Base-by-base conservation (phyloP, 805 yeast species). In the Spencermartinsiella europaea region DNA sequence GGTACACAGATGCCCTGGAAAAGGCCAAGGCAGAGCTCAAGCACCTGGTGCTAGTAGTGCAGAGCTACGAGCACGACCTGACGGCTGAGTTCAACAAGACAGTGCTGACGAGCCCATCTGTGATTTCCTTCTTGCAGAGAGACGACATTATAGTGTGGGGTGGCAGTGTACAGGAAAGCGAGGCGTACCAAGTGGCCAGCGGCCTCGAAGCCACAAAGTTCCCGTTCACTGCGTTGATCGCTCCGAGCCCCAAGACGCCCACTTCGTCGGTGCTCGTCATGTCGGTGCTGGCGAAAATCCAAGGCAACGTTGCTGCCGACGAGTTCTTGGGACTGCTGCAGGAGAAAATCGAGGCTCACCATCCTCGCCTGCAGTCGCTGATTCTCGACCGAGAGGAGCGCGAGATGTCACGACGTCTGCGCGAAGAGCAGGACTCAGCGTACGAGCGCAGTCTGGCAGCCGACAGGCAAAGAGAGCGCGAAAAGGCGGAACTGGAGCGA, bases 141-240 rank as follows among this genome's bases (percentile, higher is more conserved):
- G 74, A 73, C 40, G 74, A 85, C 38, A 61, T 82, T 1, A 53
- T 86, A 2, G 65, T 86, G 1, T 91, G 98, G 98, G 95, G 90
- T 36, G 96, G 96, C 5, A 83, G 86, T 59, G 77, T 84, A 20
- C 74, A 76, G n/a, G 80, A 80, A 47, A 79, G 89, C 17, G 98
- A 91, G 63, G 86, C 91, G 1, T 81, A 78, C 59, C 95, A 87
- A 56, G 81, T 88, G 14, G 84, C 95, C 0, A 81, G 84, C 58
- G 79, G 83, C 34, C 74, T 90, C 49, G 76, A 77, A 47, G 82
- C 83, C 35, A 75, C 87, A 17, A 75, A 77, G 53, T 81, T 82
- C 58, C 99, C 99, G n/a, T 84, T 85, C 59, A 63, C 86, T 28
- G 95, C 91, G 0, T 67, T 90, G 10, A 63, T 93, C 8, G 82